Evolutionary conservation across 78 protist genomes (phyloP).

Genomic region (Salpingoeca rosetta): DNA sequence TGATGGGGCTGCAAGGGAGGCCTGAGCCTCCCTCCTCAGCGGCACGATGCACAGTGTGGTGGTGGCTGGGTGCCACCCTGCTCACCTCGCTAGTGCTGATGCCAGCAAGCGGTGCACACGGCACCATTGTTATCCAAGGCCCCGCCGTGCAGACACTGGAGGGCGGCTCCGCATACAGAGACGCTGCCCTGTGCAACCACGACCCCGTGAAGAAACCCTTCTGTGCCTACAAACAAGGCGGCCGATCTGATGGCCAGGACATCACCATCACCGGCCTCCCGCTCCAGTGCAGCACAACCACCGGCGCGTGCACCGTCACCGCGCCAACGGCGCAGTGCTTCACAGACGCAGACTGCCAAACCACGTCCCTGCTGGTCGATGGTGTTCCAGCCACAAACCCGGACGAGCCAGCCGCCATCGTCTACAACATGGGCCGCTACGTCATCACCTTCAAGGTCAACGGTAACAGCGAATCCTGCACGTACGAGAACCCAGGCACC

Average conservation of each 20-base stretch:
- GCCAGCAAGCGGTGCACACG: too few relatives aligned
- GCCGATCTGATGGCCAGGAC: background rate
- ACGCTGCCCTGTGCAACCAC: too few relatives aligned
- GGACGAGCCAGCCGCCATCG: background rate
- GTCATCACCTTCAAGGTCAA: background rate
- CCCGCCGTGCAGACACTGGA: too few relatives aligned
- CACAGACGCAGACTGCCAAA: background rate
- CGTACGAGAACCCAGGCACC: background rate
- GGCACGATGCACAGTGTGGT: too few relatives aligned
- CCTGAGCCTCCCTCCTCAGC: too few relatives aligned
- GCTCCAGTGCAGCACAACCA: background rate
- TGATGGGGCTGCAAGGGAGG: too few relatives aligned
- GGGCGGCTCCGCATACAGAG: too few relatives aligned
- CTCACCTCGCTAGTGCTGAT: too few relatives aligned
- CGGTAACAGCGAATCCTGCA: background rate
- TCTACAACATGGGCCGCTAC: background rate
- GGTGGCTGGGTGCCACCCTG: too few relatives aligned
- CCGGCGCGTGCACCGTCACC: background rate
- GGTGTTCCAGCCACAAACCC: background rate
- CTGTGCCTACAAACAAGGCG: too few relatives aligned
- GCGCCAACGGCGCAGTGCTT: background rate
- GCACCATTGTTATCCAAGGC: too few relatives aligned
- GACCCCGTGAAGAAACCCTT: too few relatives aligned
- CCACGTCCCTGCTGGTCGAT: background rate
- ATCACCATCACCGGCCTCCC: background rate